Evolutionary conservation across 345 rosid species (phyloP), one percentile per base, ranked within the genome.

Genomic region (Corchorus olitorius): DNA sequence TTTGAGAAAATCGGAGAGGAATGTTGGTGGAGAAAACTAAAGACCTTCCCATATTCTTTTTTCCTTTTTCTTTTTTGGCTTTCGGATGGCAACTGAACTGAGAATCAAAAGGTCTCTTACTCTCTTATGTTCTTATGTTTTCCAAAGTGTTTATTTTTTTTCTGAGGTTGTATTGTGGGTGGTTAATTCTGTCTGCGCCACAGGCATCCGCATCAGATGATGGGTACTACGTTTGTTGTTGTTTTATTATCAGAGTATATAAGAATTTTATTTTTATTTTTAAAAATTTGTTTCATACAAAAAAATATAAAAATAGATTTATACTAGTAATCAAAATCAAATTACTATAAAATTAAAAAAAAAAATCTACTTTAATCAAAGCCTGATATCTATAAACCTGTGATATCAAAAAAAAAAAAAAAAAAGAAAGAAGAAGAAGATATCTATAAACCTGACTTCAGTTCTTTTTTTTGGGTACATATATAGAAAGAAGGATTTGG

Each of bases 11-110:
- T 53, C 84, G 81, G 66, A 84, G 70, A 46, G 90, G 78, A 71
- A 76, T 69, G 78, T 50, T 84, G 54, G 92, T 56, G 43, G 90
- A 88, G 82, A 84, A 86, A 55, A 89, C 66, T 1, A 90, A 72
- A 69, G 85, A 88, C 62, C 81, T 85, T 45, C 87, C 89, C 92
- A 91, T 88, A 27, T 70, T 75, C 63, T 37, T 3, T 3, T 0
- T 37, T 56, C 10, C 55, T 10, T 6, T 50, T 50, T 72, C 55
- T 50, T 8, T 48, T 60, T 0, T 7, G n/a, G 6, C 2, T 7
- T n/a, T 68, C 72, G 4, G 48, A 17, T 11, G 61, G 43, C 58
- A 39, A 39, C 43, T 39, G 43, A 53, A 35, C 11, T 1, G 14
- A 70, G 61, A 70, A 70, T 11, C 61, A 9, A 35, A 14, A 45